Base-by-base conservation (phyloP, 108 stramenopile species). In the Skeletonema tropicum region DNA sequence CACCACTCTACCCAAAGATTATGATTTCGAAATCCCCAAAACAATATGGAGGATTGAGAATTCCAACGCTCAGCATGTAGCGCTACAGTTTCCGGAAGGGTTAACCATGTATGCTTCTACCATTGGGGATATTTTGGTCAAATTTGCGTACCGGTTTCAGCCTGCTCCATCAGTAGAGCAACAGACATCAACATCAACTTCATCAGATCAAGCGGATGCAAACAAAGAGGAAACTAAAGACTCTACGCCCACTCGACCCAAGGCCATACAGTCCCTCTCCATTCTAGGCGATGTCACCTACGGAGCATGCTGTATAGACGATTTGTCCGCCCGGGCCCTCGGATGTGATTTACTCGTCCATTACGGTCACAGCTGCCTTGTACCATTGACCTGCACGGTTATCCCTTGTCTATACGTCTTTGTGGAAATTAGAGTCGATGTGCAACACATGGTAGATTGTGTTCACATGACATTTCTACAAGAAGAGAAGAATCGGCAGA, bases 221-320 rank as follows among this genome's bases (percentile, higher is more conserved):
- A 26, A 49, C 48, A 11, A 67, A 49, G 21, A 30, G 41, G 52
- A 55, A 55, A n/a, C 2, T 10, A 55, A 55, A 55, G 23, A 55
- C 6, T 2, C 19, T 55, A 0, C 52, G 8, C 10, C 23, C 2
- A 59, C 25, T 58, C 7, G 21, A 36, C 64, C 79, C 8, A 73
- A 52, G 17, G 21, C 41, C n/a, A 48, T 77, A 31, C 68, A 79
- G 57, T 81, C 89, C 11, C 88, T 96, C 5, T 76, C 92, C 5
- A 85, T 98, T 26, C 70, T 99, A 69, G 99, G 96, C 6, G 99
- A 99, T 78, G 99, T 99, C 39, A 98, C 98, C 21, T 99, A 99
- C 66, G 99, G 99, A 10, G 99, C 99, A 10, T 99, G 99, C 75
- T 99, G 99, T 77, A 90, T 99, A 60, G 99, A 97, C 64, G 99